Evolutionary conservation across 768 basidiomycete species (phyloP).

Genomic region (Leccinellum albellum): DNA sequence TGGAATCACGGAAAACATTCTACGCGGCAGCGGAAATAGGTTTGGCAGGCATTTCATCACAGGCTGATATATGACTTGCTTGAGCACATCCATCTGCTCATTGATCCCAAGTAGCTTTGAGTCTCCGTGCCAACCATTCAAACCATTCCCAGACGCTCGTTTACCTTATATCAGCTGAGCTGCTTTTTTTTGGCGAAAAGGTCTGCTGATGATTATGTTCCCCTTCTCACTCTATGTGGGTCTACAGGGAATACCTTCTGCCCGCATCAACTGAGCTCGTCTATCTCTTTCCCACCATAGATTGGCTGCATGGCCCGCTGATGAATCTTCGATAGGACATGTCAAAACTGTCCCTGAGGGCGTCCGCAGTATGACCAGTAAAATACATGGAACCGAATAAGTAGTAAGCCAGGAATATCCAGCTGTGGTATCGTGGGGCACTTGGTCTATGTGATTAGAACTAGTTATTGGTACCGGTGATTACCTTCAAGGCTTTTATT

Average conservation of each 20-base stretch:
- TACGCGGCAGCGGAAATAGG: not conserved
- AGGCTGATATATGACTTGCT: not conserved
- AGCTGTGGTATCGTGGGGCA: not conserved
- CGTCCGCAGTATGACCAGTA: not conserved
- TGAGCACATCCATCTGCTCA: not conserved
- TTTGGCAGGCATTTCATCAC: not conserved
- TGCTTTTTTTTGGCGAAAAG: not conserved
- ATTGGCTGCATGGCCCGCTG: not conserved
- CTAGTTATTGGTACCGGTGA: too few species aligned
- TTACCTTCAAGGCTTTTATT: too few species aligned
- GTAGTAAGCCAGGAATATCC: not conserved
- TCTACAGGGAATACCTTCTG: not conserved
- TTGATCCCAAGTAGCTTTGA: not conserved
- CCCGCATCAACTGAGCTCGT: not conserved
- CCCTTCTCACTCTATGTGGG: not conserved
- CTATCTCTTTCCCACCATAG: not conserved
- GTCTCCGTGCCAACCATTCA: not conserved
- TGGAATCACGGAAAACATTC: not conserved
- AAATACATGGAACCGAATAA: not conserved
- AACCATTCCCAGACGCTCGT: not conserved
- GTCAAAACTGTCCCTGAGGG: not conserved
- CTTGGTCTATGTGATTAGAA: not conserved
- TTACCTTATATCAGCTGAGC: not conserved
- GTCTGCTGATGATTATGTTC: not conserved
- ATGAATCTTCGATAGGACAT: not conserved